These are phyloP conservation scores for Pseudogymnoascus sp. DNA, from an alignment of 2,329 filamentous ascomycete species.

Conservation along the genomic window DNA sequence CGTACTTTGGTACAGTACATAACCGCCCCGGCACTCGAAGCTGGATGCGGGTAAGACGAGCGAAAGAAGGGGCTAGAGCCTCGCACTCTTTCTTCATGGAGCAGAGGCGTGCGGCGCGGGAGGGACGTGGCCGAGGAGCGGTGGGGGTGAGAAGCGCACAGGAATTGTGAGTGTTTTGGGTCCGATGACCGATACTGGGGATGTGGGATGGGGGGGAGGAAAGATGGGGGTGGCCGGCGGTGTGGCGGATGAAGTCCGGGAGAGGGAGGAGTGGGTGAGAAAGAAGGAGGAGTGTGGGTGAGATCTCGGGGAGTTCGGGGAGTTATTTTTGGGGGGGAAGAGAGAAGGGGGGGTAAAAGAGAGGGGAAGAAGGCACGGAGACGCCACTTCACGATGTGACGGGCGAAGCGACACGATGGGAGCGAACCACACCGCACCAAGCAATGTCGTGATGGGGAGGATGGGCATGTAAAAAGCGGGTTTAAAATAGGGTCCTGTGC, in stretches of 20 bases:
- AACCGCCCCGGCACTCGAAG: neutral
- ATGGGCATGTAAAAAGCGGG: neutral
- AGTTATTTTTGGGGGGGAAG: neutral
- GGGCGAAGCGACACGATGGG: neutral
- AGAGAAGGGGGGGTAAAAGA: neutral
- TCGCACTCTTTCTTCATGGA: neutral
- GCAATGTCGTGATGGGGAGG: slow-evolving; percentile 54
- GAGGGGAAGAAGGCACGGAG: neutral
- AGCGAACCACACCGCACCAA: slow-evolving; percentile 56
- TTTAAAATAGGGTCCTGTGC: neutral
- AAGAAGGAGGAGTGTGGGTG: too few relatives aligned
- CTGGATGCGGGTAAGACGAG: neutral
- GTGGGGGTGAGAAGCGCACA: neutral
- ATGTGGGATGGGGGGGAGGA: neutral
- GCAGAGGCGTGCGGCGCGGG: neutral
- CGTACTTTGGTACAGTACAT: neutral
- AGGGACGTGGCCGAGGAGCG: neutral
- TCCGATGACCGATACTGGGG: neutral
- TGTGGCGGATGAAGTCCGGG: neutral
- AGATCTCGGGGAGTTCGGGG: neutral
- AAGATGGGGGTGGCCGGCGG: neutral
- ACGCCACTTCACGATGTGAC: neutral
- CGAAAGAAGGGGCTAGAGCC: neutral
- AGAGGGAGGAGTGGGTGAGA: neutral
- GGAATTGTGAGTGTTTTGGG: neutral